Evolutionary conservation across 2,329 filamentous ascomycete genomes (phyloP), one percentile per base, ranked within the genome.

Genomic region (Pyrenophora tritici-repentis): DNA sequence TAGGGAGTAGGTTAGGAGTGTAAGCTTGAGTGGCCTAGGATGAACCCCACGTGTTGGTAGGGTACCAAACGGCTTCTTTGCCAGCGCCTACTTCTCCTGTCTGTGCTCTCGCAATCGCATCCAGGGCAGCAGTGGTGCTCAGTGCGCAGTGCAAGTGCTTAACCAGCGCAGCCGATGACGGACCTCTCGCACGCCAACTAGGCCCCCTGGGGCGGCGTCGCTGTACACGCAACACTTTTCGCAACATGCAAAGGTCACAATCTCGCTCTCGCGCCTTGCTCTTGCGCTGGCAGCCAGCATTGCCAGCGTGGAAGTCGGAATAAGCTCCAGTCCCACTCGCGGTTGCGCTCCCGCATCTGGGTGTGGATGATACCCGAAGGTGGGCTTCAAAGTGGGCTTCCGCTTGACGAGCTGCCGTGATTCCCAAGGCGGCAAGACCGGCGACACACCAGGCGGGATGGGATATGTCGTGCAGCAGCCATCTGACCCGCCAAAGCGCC

Each of bases 251-350:
- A 24, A 24, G 29, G 26, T 26, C 18, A 26, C 17, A 37, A 13
- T 17, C 26, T 14, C 12, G 18, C 18, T 29, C 18, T 47, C 42
- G 52, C 22, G 6, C 22, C 8, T 9, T 24, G 22, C 22, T 24
- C 22, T n/a, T n/a, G n/a, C n/a, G n/a, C n/a, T n/a, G n/a, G n/a
- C n/a, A n/a, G n/a, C n/a, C 8, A 3, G 24, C 24, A 29, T 22
- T 10, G 12, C n/a, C 42, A 37, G 34, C 42, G 34, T 20, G 48
- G 61, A 60, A 59, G 65, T 68, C 50, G 56, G 61, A 66, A 63
- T 68, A 68, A 68, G 65, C 65, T 66, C 65, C 62, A 59, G 63
- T 64, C 65, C 65, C 63, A 66, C 63, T 59, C 59, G 56, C 60
- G 60, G 58, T 63, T 63, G 51, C 61, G 56, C 56, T 56, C 55